Conservation (phyloP, 2,329 filamentous ascomycete species). For the Cladophialophora bantiana region DNA sequence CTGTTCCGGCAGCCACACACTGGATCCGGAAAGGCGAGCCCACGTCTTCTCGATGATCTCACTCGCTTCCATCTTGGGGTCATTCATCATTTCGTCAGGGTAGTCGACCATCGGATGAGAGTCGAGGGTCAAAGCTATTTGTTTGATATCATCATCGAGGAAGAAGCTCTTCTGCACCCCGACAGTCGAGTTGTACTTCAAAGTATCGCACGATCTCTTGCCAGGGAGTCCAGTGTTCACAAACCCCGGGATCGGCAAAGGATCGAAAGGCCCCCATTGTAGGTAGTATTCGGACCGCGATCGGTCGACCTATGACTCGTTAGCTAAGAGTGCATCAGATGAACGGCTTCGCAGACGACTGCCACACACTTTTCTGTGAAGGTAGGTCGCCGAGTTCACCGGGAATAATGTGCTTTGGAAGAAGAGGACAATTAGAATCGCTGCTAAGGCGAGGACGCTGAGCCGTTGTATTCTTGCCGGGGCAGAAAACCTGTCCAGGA, state of each 20-base stretch:
- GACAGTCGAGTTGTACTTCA: conserved; percentile 34
- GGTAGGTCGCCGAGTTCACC: conserved; percentile 14
- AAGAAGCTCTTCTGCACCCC: conserved; percentile 39
- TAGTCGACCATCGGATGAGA: conserved; percentile 37
- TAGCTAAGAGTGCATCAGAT: conserved; percentile 2
- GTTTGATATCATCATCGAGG: conserved; percentile 42
- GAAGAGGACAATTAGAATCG: conserved; percentile 29
- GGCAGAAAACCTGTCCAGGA: conserved; percentile 31
- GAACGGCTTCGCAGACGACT: no score
- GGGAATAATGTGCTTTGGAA: conserved; percentile 32
- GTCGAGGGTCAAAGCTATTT: conserved; percentile 33
- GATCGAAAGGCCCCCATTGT: conserved; percentile 35
- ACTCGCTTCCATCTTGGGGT: conserved; percentile 25
- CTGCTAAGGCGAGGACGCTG: conserved; percentile 27
- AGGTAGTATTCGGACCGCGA: conserved; percentile 32
- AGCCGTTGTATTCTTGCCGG: conserved; percentile 33
- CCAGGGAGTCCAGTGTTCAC: conserved; percentile 35
- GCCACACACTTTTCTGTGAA: conserved; percentile 21
- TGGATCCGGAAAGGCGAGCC: conserved; percentile 37
- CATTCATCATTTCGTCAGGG: conserved; percentile 32
- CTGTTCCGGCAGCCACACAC: conserved; percentile 39
- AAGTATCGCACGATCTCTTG: conserved; percentile 33
- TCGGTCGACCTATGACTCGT: conserved; percentile 25
- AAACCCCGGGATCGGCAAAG: conserved; percentile 33
- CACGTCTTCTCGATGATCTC: conserved; percentile 35